Base-by-base conservation (phyloP, 192 early-diverging fungal genomes). In the Glomus cerebriforme region DNA sequence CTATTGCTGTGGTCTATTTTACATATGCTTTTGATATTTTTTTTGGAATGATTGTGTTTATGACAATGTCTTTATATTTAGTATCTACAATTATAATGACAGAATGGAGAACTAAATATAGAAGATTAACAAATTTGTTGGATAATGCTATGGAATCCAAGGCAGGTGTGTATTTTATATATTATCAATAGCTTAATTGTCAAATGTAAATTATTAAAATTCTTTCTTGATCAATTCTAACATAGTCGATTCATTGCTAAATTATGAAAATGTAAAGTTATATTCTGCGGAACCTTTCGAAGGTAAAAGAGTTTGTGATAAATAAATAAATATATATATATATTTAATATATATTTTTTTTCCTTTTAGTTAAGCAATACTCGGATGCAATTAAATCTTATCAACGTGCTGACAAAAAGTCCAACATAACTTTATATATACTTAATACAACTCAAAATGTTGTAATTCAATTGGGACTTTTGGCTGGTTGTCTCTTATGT, bases 231-330 rank as follows among this genome's bases (percentile, higher is more conserved):
- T 13, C 3, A 87, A 81, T 89, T 92, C 82, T 91, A 94, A 34
- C 32, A n/a, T 62, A 75, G 96, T 97, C 1, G 98, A 99, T 82
- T 96, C 97, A 37, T 85, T 99, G 32, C 90, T 99, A 59, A 99
- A 99, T 80, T 97, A 95, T 81, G 98, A 99, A 82, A 92, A 96
- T 17, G 97, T 99, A 78, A 98, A 99, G 74, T 83, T 88, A 69
- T 81, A 81, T 80, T 93, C 67, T 6, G 81, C 78, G 0, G 79
- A 79, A 26, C 62, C 79, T 9, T 81, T 81, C 73, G 82, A 80
- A 12, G 70, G 29, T 69, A 54, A 58, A 19, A 12, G 1, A 39
- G 49, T 17, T 7, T 32, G 35, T 66, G 10, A 19, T n/a, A n/a
- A n/a, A n/a, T n/a, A 35, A 31, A 22, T 32, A 0, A 67, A 67